Percentiles rank a stretch among this genome's conserved stretches.
These are phyloP conservation scores for Cladosporium oxysporum DNA, from an alignment of 2,329 filamentous ascomycete genomes.

Conservation along the genomic window DNA sequence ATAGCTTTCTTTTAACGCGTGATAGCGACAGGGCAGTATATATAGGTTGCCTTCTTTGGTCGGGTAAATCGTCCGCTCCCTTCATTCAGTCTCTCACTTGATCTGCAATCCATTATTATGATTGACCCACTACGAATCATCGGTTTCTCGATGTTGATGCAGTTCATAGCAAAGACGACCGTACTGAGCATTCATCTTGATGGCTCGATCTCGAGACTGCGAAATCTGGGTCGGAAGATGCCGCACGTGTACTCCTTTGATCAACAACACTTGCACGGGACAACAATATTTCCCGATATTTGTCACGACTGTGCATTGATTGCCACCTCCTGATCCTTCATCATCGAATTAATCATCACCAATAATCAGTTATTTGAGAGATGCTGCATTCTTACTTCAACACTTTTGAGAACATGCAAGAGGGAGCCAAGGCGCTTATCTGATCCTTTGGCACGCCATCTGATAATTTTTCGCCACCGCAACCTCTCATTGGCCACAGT, in stretches of 20 bases:
- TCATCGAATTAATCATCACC: neutral
- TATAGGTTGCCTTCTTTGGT: neutral
- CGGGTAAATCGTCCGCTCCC: neutral
- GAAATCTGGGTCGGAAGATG: neutral
- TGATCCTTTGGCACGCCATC: conserved; percentile 9
- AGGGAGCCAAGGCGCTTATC: conserved; percentile 9
- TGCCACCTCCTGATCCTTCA: neutral
- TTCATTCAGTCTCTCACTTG: neutral
- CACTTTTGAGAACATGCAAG: neutral
- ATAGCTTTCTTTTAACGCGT: neutral
- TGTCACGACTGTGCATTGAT: neutral
- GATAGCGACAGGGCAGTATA: neutral
- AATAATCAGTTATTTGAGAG: neutral
- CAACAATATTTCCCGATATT: neutral
- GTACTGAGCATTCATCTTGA: neutral
- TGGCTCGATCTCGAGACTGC: neutral
- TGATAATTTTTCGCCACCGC: neutral
- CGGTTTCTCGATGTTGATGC: neutral
- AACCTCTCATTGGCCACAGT: neutral
- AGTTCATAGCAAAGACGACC: neutral
- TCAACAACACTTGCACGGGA: neutral
- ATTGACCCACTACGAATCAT: neutral
- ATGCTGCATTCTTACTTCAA: neutral
- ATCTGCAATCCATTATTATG: neutral
- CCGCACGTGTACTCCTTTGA: neutral